A percentile compares a stretch with the other conserved stretches of the same genome.
Evolutionary conservation across 2,329 filamentous ascomycete species (phyloP).

Genomic region (Calycina herbarum): DNA sequence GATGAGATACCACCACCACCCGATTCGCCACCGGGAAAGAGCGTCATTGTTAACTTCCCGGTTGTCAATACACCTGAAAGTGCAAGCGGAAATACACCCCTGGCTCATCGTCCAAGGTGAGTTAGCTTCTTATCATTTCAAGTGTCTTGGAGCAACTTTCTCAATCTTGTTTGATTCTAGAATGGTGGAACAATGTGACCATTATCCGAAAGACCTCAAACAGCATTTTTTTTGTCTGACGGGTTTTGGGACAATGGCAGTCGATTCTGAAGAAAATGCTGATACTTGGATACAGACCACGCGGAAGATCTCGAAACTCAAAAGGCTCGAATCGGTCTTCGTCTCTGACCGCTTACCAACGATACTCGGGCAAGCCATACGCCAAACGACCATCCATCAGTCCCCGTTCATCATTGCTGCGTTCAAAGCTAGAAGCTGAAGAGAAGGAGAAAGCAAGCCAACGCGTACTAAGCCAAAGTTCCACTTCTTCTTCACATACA

Average conservation of each 20-base stretch:
- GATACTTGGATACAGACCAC: neutral
- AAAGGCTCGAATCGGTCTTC: neutral
- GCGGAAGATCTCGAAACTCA: conserved; percentile 1
- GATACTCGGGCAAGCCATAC: neutral
- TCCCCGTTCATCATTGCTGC: neutral
- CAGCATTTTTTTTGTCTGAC: no score
- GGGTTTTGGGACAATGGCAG: neutral
- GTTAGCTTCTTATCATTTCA: neutral
- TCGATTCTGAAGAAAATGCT: neutral
- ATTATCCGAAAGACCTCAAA: no score
- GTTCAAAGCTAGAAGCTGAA: neutral
- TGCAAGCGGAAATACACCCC: neutral
- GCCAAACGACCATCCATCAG: neutral
- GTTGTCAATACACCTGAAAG: neutral
- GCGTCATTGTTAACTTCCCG: neutral
- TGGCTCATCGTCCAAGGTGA: neutral
- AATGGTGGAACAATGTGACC: no score
- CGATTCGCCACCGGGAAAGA: neutral
- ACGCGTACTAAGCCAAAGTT: neutral
- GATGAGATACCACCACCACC: neutral
- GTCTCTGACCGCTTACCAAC: neutral
- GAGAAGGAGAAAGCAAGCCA: neutral
- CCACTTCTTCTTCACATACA: neutral
- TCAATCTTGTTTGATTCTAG: no score
- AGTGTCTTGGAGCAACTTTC: no score